A percentile compares a stretch with the other conserved stretches of the same genome.
Evolutionary conservation across 192 early-diverging fungal species (phyloP).

Genomic region (Coemansia sp.): DNA sequence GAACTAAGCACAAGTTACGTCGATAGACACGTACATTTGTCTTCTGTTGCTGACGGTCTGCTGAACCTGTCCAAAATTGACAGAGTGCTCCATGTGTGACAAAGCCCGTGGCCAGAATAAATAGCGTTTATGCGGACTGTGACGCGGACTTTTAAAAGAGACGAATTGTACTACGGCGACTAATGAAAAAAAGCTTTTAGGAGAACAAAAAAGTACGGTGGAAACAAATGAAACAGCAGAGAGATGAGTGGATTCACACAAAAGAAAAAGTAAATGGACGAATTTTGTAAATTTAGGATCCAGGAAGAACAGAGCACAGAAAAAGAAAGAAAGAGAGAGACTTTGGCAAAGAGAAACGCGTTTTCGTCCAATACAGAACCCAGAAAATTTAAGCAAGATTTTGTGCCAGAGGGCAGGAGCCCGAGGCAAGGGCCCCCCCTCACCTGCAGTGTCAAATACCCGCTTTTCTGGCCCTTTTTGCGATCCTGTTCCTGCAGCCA

Average conservation of each 20-base stretch:
- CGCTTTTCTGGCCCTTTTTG: neutral
- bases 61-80: constrained; percentile 45
- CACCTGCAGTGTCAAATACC: neutral
- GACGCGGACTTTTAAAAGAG: constrained; percentile 9
- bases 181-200: constrained; percentile 8
- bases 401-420: neutral
- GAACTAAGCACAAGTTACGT: neutral
- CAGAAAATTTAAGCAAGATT: constrained; percentile 6
- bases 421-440: neutral
- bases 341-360: constrained; percentile 10
- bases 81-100: constrained; percentile 41
- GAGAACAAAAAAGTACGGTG: constrained; percentile 3
- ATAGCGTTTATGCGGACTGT: constrained; percentile 4
- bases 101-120: constrained; percentile 14
- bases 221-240: constrained; percentile 9
- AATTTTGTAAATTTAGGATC: constrained; percentile 13
- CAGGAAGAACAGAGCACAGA: constrained; percentile 5
- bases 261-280: constrained; percentile 23
- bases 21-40: constrained; percentile 49
- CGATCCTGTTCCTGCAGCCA: constrained; percentile 8
- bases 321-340: constrained; percentile 9
- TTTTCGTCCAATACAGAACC: constrained; percentile 11
- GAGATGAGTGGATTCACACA: constrained; percentile 4
- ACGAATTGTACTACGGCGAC: constrained; percentile 9
- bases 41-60: constrained; percentile 56